Evolutionary conservation across 495 filamentous ascomycete genomes (phyloP), one percentile per base, ranked within the genome.

Genomic region (Glutinoglossum americanum): DNA sequence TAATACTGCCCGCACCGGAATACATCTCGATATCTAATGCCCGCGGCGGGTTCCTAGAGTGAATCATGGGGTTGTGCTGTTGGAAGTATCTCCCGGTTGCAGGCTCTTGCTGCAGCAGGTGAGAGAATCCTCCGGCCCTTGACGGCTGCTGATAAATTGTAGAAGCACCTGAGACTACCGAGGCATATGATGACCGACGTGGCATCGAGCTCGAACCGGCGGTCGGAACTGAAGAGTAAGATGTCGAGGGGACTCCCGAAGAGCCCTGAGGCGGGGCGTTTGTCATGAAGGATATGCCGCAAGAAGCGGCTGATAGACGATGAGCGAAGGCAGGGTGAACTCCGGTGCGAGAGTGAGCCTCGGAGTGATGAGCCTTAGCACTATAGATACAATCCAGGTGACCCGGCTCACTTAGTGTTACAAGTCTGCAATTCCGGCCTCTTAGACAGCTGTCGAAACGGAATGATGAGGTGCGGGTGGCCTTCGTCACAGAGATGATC

Each of bases 141-240:
- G 68, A 62, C 64, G 74, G 69, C 45, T 75, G 70, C 26, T 72
- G 65, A 56, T 63, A 70, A 60, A 62, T 57, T 62, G 68, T 62
- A 60, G 76, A 73, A 63, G 81, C 71, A 57, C 85, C 85, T 33
- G 87, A 83, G 55, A 84, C 77, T 54, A 89, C 84, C 55, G 87
- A 87, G 51, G 88, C 86, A 74, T 94, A 93, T 33, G 88, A 93
- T 19, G 67, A 65, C 39, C 56, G 56, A 56, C 39, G 56, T 48
- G 57, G 57, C 57, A 54, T 59, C 28, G 25, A 17, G 49, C 19
- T 57, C 13, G 57, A 27, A 25, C 33, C 30, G 32, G 57, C n/a
- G 17, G 27, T 55, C 26, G 57, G 19, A 11, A 47, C 49, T 57
- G 48, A 35, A 25, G 47, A 56, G 49, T 54, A 56, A 17, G 57